Base-by-base conservation (phyloP, 176 grass and related monocot species). In the Triticum timopheevii region DNA sequence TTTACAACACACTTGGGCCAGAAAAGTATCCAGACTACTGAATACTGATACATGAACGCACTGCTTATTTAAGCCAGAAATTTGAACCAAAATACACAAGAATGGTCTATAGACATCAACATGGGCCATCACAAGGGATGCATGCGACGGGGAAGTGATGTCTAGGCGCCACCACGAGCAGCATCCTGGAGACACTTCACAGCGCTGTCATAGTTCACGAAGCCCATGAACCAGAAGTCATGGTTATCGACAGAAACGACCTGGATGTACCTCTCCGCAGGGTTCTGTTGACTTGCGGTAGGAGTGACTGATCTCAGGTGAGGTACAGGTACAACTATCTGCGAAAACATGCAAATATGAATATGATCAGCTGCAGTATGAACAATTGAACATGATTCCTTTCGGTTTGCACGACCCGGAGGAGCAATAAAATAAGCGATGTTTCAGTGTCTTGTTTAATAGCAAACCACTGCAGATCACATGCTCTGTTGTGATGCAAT, bases 211-310 rank as follows among this genome's bases (percentile, higher is more conserved):
- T 91, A 91, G 89, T 91, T 87, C 11, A 91, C 85, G 20, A 84
- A 84, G 56, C 89, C 89, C 89, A 91, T 87, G 85, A 91, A 91
- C 89, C 89, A 91, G 77, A 91, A 91, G 22, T 91, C 85, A 36
- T 91, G 89, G 69, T 88, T 91, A 33, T 91, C 89, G 12, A 77
- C 77, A 5, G 85, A 77, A 20, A 81, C 69, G 0, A 88, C 81
- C 62, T 88, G 85, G 67, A 92, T 92, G 59, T 86, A 92, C 58
- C 88, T 92, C 87, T 92, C 90, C 62, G 87, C 63, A 62, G 84
- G 83, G 58, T 90, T 92, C 12, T 90, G 87, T 56, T 72, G 80
- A 56, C 87, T 90, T 8, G 87, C 34, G 0, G 73, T 87, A 4
- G 91, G 91, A 54, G 61, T 92, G 50, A 87, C 81, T 81, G 85